Evolutionary conservation across 78 protist species (phyloP), one percentile per base, ranked within the genome.

Genomic region (Dictyostelium purpureum): DNA sequence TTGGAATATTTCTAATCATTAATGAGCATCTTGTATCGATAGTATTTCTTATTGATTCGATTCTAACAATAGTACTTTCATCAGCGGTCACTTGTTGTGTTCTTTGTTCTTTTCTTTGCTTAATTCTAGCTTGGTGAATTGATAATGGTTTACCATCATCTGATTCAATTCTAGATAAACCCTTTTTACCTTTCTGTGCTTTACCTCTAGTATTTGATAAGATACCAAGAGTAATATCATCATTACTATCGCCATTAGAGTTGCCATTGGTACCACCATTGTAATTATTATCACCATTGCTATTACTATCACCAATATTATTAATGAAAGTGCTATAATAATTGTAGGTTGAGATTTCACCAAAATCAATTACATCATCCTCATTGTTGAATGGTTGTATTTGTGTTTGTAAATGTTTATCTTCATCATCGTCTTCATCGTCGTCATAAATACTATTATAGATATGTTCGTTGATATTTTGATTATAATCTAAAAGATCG

Each of bases 1-100:
- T 97, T 31, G 98, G 98, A 42, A 97, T 93, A 73, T 97, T 96
- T 71, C 79, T 79, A 45, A 97, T 78, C 98, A 97, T 97, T 12
- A 97, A 18, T 6, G 97, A 95, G 24, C 97, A 95, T 69, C 98
- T 81, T 0, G 18, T 19, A 79, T 97, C 98, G 6, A 69, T 21
- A 19, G 96, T 90, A 21, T 10, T 37, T 24, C 16, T 42, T 31
- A 96, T 80, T 14, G 76, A 67, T 33, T 10, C 63, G 57, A 14
- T 42, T 43, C 52, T 47, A 47, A 12, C 52, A 47, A 12, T 47
- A 10, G n/a, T 10, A 12, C n/a, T 10, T 47, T 6, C 71, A 37
- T 10, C 71, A 37, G 71, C 6, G 10, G 71, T 11, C n/a, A n/a
- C n/a, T n/a, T n/a, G n/a, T n/a, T n/a, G 52, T 16, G 9, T 73